Base-by-base conservation (phyloP, 2,329 filamentous ascomycete species). In the Intubia oerlemansii region DNA sequence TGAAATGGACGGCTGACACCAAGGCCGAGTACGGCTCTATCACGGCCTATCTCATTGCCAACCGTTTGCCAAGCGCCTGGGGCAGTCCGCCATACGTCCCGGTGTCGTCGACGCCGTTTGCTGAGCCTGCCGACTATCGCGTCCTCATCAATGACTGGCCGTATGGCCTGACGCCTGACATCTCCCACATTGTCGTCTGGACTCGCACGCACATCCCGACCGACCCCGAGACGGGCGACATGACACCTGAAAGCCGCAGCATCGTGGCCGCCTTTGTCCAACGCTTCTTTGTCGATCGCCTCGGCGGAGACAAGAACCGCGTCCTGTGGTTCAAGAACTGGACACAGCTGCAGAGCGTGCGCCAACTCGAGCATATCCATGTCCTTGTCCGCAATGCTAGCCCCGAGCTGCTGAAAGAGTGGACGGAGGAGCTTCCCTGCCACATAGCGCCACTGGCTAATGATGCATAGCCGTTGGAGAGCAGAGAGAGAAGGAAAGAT, bases 261-360 rank as follows among this genome's bases (percentile, higher is more conserved):
- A 48, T 62, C 34, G 73, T 91, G 21, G 59, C 68, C 26, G 56
- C 57, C 8, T 93, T 79, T 45, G 71, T 92, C 18, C 50, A 65
- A 38, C 58, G 54, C 36, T 73, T 62, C 11, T 93, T 93, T 44
- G 53, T 63, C 19, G 60, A 49, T 0, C 52, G 48, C 4, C 10
- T n/a, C 10, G 21, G 18, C 12, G 10, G n/a, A 19, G 17, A 25
- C 16, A 49, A 52, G 32, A 50, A 57, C 5, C 54, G 51, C 27
- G 66, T 74, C 25, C 46, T 82, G 35, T 95, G 82, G 81, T 93
- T 93, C 53, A 90, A 85, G 61, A 93, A 93, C 42, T 92, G 82
- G 82, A 71, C 69, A 34, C 69, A 71, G 16, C 53, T 93, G 45
- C 90, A 93, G 56, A 90, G 79, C 41, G 76, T 93, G 24, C 68